phyloP scores from a whole-genome alignment of 1,284 basidiomycete species.

The Ganoderma sinense region DNA sequence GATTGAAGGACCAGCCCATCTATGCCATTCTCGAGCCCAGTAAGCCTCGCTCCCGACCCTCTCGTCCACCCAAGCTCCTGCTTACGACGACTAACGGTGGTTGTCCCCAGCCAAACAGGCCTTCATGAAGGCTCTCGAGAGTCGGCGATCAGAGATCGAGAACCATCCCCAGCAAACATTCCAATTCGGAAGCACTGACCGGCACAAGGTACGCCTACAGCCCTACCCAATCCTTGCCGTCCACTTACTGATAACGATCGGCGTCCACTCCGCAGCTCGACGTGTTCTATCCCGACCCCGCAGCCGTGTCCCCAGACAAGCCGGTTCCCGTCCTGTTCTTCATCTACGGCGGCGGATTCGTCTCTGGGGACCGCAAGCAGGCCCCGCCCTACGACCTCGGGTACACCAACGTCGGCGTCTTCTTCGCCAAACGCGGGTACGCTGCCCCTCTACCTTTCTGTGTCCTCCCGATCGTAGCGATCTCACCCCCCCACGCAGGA shows the following conservation, averaged over 20 bases:
- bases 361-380: constrained; percentile 53
- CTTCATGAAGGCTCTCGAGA: constrained; percentile 53
- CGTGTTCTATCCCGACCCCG: constrained; percentile 60
- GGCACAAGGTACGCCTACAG: constrained; percentile 56
- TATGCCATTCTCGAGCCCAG: background rate
- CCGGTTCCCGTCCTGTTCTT: constrained; percentile 65
- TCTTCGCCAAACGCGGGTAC: constrained; percentile 62
- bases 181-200: constrained; percentile 57
- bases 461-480: background rate
- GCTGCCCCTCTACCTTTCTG: background rate
- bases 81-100: background rate
- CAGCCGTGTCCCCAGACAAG: constrained; percentile 24
- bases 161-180: constrained; percentile 57
- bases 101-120: constrained; percentile 38
- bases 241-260: background rate
- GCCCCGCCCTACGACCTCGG: constrained; percentile 55
- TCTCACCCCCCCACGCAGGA: constrained; percentile 29
- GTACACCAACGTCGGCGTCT: constrained; percentile 63
- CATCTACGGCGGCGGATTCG: constrained; percentile 70
- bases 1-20: background rate
- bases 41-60: background rate
- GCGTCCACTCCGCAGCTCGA: constrained; percentile 48
- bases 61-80: background rate
- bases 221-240: background rate
- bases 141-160: constrained; percentile 48